Evolutionary conservation across 441 rosid species (phyloP), one percentile per base, ranked within the genome.

Genomic region (Cnidoscolus chayamansa): DNA sequence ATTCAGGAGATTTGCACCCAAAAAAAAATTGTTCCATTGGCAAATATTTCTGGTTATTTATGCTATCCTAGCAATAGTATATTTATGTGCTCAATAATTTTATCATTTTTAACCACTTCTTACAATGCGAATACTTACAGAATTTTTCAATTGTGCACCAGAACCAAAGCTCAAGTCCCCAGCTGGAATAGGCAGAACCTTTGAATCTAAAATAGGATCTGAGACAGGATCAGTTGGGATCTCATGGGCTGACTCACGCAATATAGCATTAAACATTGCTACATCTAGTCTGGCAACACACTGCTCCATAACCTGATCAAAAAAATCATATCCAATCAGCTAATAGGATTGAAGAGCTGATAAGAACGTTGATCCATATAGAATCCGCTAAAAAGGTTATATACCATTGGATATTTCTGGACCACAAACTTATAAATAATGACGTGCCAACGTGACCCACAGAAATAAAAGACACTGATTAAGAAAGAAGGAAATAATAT

Each of bases 151-250:
- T 68, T 83, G 96, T 70, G 93, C 98, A 0, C 98, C 98, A 72
- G 98, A 88, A 73, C 98, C 93, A 72, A 91, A 94, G 88, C 97
- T 92, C 81, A 88, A 81, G 81, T 91, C 79, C 55, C 96, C 98
- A 65, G 96, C 85, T 32, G 87, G 88, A 66, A 94, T 94, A 68
- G 96, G 97, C 67, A 94, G 78, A 76, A 91, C 93, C 67, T 76
- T 88, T 74, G 96, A 70, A 76, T 91, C 94, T 13, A 88, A 54
- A 47, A 93, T 86, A 31, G 98, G 94, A 82, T 94, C 97, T n/a
- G 95, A 94, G 43, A 94, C 82, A 13, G 96, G 98, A 79, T 91
- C 97, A 7, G 94, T 94, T 20, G 98, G 97, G 45, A 90, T 84
- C 83, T 94, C 96, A 76, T 87, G 81, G 62, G 86, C 94, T 53